A percentile compares a stretch with the other conserved stretches of the same genome.
Evolutionary conservation across 805 yeast genomes (phyloP).

Genomic region (Teunomyces funiuensis): DNA sequence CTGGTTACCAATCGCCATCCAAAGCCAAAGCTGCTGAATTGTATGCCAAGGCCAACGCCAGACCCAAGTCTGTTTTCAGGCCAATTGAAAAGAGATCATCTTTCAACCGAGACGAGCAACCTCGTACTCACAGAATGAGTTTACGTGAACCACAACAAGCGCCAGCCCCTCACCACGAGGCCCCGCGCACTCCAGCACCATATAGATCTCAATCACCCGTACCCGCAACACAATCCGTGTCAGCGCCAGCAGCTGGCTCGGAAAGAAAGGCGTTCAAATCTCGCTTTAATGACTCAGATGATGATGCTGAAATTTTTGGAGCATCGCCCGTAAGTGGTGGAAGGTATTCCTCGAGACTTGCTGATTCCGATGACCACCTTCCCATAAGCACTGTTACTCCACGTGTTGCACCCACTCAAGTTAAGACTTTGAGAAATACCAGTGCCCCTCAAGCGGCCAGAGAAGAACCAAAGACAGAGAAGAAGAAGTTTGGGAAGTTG

Average conservation of each 20-base stretch:
- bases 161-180: not conserved
- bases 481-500: conserved; percentile 38
- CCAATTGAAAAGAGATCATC: conserved; percentile 44
- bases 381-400: conserved; percentile 7
- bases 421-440: conserved; percentile 12
- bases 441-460: not conserved
- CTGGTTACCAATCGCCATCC: conserved; percentile 39
- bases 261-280: conserved; percentile 18
- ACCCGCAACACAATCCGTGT: not conserved
- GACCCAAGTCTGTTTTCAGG: conserved; percentile 40
- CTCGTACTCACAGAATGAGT: conserved; percentile 1
- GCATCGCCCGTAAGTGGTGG: conserved; percentile 2
- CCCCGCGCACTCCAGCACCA: not conserved
- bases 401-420: conserved; percentile 10
- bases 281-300: conserved; percentile 31
- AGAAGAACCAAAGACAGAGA: conserved; percentile 23
- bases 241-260: conserved; percentile 11
- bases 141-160: conserved; percentile 27
- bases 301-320: conserved; percentile 14
- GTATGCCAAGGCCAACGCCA: conserved; percentile 50
- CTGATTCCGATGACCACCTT: conserved; percentile 14
- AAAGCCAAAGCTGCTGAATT: conserved; percentile 51
- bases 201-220: not conserved
- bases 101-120: conserved; percentile 39
- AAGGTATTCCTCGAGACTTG: conserved; percentile 11